phyloP scores from a whole-genome alignment of 805 yeast species.

The Ogataea glucozyma region DNA sequence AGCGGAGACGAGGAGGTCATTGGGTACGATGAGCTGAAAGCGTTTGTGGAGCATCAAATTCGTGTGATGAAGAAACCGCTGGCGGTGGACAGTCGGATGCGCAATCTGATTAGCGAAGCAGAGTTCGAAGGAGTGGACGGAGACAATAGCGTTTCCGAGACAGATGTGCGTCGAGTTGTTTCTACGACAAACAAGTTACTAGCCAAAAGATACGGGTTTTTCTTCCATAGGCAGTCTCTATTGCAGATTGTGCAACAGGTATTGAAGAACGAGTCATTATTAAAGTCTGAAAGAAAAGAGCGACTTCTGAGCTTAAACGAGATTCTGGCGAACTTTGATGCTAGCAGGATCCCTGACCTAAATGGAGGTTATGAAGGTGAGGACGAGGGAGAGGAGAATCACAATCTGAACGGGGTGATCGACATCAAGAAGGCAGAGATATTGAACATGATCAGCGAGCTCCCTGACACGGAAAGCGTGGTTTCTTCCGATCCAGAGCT shows the following conservation, averaged over 20 bases:
- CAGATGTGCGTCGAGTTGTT: conserved; percentile 16
- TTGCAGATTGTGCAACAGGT: conserved; percentile 34
- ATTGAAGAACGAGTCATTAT: conserved; percentile 26
- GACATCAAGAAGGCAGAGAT: conserved; percentile 26
- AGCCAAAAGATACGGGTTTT: conserved; percentile 22
- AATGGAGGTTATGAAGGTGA: conserved; percentile 22
- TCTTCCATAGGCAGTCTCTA: conserved; percentile 33
- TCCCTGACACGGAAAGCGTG: conserved; percentile 30
- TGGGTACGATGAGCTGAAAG: conserved; percentile 29
- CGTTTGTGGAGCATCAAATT: conserved; percentile 29
- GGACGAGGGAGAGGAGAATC: conserved; percentile 18
- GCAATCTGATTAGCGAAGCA: conserved; percentile 11
- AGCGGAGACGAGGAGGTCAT: conserved; percentile 13
- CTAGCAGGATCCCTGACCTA: conserved; percentile 24
- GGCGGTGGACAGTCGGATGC: conserved; percentile 15
- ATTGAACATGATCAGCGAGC: conserved; percentile 29
- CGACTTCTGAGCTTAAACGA: conserved; percentile 31
- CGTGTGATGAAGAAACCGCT: conserved; percentile 22
- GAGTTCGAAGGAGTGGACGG: conserved; percentile 11
- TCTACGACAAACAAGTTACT: conserved; percentile 14
- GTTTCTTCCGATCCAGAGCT: conserved; percentile 23
- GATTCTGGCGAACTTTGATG: conserved; percentile 28
- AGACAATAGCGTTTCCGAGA: conserved; percentile 9
- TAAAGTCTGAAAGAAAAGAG: conserved; percentile 15
- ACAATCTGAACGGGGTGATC: conserved; percentile 28